These are phyloP conservation scores for Trametes elegans DNA, from an alignment of 768 basidiomycete genomes.

Conservation along the genomic window DNA sequence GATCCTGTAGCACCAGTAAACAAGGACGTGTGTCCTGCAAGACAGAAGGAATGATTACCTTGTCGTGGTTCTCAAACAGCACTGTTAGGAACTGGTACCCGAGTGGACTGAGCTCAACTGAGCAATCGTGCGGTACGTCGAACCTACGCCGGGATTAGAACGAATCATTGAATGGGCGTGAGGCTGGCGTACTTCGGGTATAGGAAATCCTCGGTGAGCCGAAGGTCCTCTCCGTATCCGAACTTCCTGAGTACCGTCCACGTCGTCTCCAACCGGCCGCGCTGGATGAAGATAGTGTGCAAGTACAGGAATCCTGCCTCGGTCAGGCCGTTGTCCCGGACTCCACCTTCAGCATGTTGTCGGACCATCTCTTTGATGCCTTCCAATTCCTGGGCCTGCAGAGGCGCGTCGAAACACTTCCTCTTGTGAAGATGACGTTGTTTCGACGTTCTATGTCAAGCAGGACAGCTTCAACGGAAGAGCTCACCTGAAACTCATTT, in stretches of 20 bases:
- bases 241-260: constrained; percentile 96
- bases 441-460: too few relatives aligned
- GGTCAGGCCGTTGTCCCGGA: constrained; percentile 79
- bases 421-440: constrained; percentile 45
- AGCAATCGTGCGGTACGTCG: constrained; percentile 91
- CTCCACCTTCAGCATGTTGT: constrained; percentile 70
- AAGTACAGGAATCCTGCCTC: constrained; percentile 93
- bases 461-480: too few relatives aligned
- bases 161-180: background rate
- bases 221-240: constrained; percentile 94
- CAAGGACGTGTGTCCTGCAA: background rate
- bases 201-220: constrained; percentile 84
- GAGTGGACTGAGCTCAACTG: constrained; percentile 89
- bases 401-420: constrained; percentile 92
- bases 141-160: constrained; percentile 39
- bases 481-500: constrained; percentile 90
- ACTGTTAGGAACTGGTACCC: constrained; percentile 98
- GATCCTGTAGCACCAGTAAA: constrained; percentile 54
- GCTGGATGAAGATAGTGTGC: constrained; percentile 95
- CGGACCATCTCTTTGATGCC: constrained; percentile 94
- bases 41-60: constrained; percentile 45
- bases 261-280: constrained; percentile 92
- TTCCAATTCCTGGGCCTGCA: constrained; percentile 91
- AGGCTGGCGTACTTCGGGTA: constrained; percentile 69
- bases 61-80: constrained; percentile 93